phyloP scores from a whole-genome alignment of 1,139 yeast species.

The Hyphopichia pseudoburtonii region DNA sequence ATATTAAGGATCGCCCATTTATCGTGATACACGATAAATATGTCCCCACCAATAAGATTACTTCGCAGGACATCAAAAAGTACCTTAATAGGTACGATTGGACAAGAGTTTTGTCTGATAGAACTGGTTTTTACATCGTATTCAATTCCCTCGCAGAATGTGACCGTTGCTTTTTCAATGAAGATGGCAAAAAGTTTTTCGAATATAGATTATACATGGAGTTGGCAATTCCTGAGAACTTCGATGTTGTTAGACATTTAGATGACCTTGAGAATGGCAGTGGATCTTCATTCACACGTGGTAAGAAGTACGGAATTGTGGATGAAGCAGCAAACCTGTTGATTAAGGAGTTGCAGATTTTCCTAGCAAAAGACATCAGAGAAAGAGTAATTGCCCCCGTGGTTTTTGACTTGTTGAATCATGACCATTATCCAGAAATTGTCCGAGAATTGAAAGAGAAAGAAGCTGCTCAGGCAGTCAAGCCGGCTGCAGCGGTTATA shows the following conservation, averaged over 20 bases:
- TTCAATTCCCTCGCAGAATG: slow-evolving; percentile 68
- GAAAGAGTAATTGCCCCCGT: slow-evolving; percentile 75
- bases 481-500: slow-evolving; percentile 6
- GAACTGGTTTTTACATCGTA: slow-evolving; percentile 67
- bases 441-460: slow-evolving; percentile 45
- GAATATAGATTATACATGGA: slow-evolving; percentile 59
- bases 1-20: slow-evolving; percentile 56
- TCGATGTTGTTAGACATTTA: slow-evolving; percentile 8
- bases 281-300: slow-evolving; percentile 6
- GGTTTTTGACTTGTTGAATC: slow-evolving; percentile 61
- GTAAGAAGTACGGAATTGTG: slow-evolving; percentile 28
- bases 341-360: slow-evolving; percentile 61
- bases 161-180: slow-evolving; percentile 60
- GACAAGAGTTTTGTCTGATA: slow-evolving; percentile 63
- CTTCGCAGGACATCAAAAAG: slow-evolving; percentile 55
- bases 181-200: slow-evolving; percentile 59
- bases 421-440: slow-evolving; percentile 56
- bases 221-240: slow-evolving; percentile 43
- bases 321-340: slow-evolving; percentile 62
- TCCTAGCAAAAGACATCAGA: slow-evolving; percentile 69
- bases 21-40: slow-evolving; percentile 54
- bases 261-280: slow-evolving; percentile 12
- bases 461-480: slow-evolving; percentile 30
- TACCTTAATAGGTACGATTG: slow-evolving; percentile 58
- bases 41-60: slow-evolving; percentile 51